Conservation (phyloP, 2,329 filamentous ascomycete species). For the Phialophora chinensis region DNA sequence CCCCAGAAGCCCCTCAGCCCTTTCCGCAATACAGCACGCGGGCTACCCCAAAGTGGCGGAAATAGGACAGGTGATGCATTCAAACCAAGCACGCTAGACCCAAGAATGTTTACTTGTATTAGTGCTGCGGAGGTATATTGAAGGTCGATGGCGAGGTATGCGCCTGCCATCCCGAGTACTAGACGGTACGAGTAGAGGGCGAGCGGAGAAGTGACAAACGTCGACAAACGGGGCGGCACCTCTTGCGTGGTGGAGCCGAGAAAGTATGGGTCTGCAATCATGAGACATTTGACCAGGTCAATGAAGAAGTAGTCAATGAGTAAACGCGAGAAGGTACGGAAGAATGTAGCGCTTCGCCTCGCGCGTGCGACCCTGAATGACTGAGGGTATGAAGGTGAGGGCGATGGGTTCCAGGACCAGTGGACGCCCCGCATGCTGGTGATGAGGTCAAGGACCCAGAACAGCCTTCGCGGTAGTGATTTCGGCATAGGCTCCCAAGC, state of each 20-base stretch:
- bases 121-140: background rate
- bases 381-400: conserved; percentile 1
- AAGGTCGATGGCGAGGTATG: conserved; percentile 10
- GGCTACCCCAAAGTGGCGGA: conserved; percentile 9
- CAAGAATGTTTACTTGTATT: conserved; percentile 12
- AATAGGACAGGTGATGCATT: conserved; percentile 7
- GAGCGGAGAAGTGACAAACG: background rate
- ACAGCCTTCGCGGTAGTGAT: background rate
- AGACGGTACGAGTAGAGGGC: conserved; percentile 2
- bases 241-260: background rate
- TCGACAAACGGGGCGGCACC: background rate
- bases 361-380: background rate
- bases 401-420: conserved; percentile 12
- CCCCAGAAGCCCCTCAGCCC: conserved; percentile 14
- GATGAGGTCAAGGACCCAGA: conserved; percentile 7
- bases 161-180: background rate
- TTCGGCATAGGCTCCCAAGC: conserved; percentile 9
- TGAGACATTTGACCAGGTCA: conserved; percentile 10
- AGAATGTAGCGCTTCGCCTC: background rate
- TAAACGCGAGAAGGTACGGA: conserved; percentile 4
- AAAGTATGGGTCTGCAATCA: conserved; percentile 18
- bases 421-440: conserved; percentile 10
- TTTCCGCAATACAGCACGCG: conserved; percentile 9
- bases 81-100: conserved; percentile 1
- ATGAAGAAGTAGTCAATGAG: conserved; percentile 7